Base-by-base conservation (phyloP, 106 monocot species). In the Acanthochlamys bracteata region DNA sequence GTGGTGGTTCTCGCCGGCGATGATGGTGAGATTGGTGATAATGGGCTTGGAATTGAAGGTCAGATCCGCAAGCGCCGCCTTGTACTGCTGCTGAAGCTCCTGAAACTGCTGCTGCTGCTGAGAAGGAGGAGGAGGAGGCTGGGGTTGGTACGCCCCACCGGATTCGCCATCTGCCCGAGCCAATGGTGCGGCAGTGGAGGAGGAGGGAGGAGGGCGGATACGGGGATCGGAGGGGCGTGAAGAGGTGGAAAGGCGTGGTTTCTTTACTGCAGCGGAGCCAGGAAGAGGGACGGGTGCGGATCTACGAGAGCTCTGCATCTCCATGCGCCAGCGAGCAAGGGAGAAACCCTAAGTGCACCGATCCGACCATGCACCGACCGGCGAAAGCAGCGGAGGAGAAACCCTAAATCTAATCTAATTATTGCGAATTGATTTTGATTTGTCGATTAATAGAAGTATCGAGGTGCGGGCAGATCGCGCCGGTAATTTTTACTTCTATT, bases 31-130 rank as follows among this genome's bases (percentile, higher is more conserved):
- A 63, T 96, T 91, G 40, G 91, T 96, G 59, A 96, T 96, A 65
- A 96, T 96, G 23, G 90, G 90, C 80, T 96, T 96, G 7, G 96
- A 91, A 74, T 96, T 96, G 85, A 96, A 84, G 4, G 96, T 96
- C 26, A 96, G 81, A 75, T 96, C 96, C 23, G 88, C 78, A 4
- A 96, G 78, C 10, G 96, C 96, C 19, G 80, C 73, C 82, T 72
- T 88, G 76, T 96, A 91, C 74, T 91, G 88, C 26, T 57, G 72
- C 40, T 83, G 70, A 19, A 93, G 74, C 75, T 92, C 92, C 49
- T 79, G 70, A 22, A 20, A 22, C 74, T 76, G 76, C 69, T 82
- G 82, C 73, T 76, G 79, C 63, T 75, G 63, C 25, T 60, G 56
- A n/a, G 25, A 15, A 8, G 43, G 49, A 49, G 49, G 49, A 12